These are phyloP conservation scores for Trametopsis cervina DNA, from an alignment of 768 basidiomycete species.

Conservation along the genomic window DNA sequence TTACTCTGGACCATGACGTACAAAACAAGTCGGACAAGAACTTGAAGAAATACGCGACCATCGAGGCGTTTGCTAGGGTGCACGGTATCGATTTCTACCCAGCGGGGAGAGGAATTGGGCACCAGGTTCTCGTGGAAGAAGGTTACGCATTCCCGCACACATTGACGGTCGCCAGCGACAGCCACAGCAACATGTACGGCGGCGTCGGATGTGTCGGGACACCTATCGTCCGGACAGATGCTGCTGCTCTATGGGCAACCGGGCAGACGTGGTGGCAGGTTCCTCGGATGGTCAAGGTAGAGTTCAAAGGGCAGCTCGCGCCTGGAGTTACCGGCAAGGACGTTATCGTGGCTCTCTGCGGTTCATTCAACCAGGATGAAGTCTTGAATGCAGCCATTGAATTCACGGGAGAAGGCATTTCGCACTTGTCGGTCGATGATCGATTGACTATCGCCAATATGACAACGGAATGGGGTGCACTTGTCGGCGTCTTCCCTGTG, in stretches of 20 bases:
- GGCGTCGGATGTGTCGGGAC: conserved; percentile 97
- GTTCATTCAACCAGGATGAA: conserved; percentile 93
- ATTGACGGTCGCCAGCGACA: conserved; percentile 93
- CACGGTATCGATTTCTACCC: conserved; percentile 94
- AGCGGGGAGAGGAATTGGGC: conserved; percentile 95
- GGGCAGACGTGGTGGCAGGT: conserved; percentile 99
- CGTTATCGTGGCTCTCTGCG: conserved; percentile 94
- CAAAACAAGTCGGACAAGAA: conserved; percentile 93
- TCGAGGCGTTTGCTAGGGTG: conserved; percentile 82
- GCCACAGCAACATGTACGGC: conserved; percentile 98
- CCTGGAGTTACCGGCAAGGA: conserved; percentile 97
- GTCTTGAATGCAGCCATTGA: conserved; percentile 96
- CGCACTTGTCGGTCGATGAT: conserved; percentile 78
- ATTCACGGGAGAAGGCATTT: conserved; percentile 86
- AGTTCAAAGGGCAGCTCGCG: conserved; percentile 72
- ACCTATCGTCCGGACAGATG: conserved; percentile 93
- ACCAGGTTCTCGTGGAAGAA: conserved; percentile 96
- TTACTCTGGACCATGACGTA: conserved; percentile 97
- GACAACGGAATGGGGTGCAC: conserved; percentile 99
- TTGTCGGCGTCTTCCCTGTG: conserved; percentile 92
- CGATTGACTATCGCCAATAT: conserved; percentile 97
- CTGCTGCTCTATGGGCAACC: conserved; percentile 95
- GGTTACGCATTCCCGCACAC: conserved; percentile 97
- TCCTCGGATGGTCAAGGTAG: conserved; percentile 93
- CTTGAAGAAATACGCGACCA: conserved; percentile 84